Percentiles rank a stretch among this genome's conserved stretches.
Evolutionary conservation across 2,329 filamentous ascomycete species (phyloP).

Genomic region (Pseudogymnoascus sp.): DNA sequence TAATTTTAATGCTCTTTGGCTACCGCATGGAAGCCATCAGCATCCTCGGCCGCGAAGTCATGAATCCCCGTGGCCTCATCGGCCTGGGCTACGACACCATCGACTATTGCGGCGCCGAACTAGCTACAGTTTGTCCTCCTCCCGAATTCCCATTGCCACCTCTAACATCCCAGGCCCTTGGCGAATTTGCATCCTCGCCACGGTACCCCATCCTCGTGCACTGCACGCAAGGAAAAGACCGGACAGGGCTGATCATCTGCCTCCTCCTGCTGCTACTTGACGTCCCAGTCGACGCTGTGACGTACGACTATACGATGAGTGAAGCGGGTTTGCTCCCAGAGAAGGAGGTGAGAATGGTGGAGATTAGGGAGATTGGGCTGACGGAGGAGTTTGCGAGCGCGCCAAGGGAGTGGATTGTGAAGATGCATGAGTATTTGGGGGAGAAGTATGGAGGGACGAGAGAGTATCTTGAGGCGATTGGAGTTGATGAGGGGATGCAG

Average conservation of each 20-base stretch:
- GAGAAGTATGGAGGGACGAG: constrained; percentile 57
- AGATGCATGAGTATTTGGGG: constrained; percentile 49
- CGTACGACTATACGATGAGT: constrained; percentile 64
- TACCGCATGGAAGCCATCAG: constrained; percentile 61
- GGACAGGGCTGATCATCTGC: constrained; percentile 64
- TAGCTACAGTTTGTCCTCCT: constrained; percentile 35
- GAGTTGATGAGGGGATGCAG: constrained; percentile 37
- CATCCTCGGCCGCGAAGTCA: constrained; percentile 60
- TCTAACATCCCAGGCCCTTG: constrained; percentile 33
- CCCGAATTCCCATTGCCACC: neutral
- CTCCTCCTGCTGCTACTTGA: constrained; percentile 57
- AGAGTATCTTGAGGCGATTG: constrained; percentile 56
- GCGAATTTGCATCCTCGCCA: constrained; percentile 36
- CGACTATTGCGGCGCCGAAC: constrained; percentile 55
- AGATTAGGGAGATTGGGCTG: constrained; percentile 64
- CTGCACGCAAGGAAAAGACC: constrained; percentile 85
- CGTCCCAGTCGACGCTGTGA: constrained; percentile 51
- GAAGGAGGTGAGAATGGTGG: constrained; percentile 52
- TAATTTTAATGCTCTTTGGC: constrained; percentile 55
- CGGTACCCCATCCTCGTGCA: constrained; percentile 64
- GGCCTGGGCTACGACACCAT: constrained; percentile 64
- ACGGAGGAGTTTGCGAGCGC: constrained; percentile 65
- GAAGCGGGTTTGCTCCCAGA: constrained; percentile 53
- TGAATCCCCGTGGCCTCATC: constrained; percentile 62
- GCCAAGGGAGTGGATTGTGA: constrained; percentile 53